phyloP scores from a whole-genome alignment of 768 basidiomycete species.

The Tricholoma terreum region DNA sequence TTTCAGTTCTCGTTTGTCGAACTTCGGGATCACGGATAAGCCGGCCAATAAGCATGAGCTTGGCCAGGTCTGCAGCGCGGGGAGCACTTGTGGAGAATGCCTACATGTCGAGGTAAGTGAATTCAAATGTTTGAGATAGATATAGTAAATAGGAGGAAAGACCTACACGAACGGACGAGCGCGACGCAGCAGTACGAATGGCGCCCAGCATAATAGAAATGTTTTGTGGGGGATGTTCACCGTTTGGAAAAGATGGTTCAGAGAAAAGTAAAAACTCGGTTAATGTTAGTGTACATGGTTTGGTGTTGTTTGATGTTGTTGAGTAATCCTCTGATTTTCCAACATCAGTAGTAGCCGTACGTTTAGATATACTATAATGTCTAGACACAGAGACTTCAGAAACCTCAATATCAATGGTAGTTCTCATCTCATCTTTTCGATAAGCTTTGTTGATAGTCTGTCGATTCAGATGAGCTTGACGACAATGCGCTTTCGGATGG shows the following conservation, averaged over 20 bases:
- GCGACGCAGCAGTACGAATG: conserved; percentile 42
- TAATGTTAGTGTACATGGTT: conserved; percentile 15
- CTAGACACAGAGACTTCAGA: conserved; percentile 85
- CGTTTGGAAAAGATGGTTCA: too few species aligned
- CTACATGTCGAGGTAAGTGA: conserved; percentile 33
- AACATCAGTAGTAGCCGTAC: background rate
- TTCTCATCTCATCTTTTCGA: background rate
- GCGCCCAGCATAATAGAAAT: conserved; percentile 46
- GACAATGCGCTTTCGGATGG: conserved; percentile 78
- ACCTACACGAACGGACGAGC: conserved; percentile 49
- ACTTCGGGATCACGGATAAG: conserved; percentile 70
- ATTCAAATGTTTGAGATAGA: conserved; percentile 1
- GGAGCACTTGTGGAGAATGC: conserved; percentile 60
- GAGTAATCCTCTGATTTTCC: too few species aligned
- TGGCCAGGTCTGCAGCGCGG: conserved; percentile 63
- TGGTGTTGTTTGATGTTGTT: conserved; percentile 14
- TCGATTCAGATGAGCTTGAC: conserved; percentile 73
- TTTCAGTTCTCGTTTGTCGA: conserved; percentile 65
- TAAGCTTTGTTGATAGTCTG: background rate
- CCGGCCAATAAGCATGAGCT: conserved; percentile 74
- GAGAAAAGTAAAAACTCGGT: too few species aligned
- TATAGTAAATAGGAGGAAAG: background rate
- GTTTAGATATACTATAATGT: conserved; percentile 50
- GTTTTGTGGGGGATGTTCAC: background rate
- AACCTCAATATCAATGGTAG: conserved; percentile 80